Evolutionary conservation across 176 grass and related monocot species (phyloP).

Genomic region (Dactylis glomerata): DNA sequence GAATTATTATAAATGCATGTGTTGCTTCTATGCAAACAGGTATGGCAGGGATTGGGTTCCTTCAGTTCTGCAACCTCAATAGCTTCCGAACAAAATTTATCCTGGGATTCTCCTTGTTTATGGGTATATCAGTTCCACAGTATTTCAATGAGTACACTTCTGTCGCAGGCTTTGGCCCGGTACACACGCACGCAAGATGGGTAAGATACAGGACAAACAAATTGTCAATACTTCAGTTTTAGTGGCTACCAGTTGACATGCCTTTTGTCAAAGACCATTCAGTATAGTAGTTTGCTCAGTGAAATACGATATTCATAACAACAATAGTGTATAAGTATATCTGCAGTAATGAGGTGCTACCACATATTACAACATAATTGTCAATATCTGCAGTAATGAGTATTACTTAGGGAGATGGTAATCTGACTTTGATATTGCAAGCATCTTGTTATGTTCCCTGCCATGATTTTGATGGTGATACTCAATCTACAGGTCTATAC

Average conservation of each 20-base stretch:
- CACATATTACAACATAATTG: background rate
- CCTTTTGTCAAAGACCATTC: background rate
- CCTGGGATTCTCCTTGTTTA: constrained; percentile 83
- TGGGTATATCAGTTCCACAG: constrained; percentile 88
- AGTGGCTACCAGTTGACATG: background rate
- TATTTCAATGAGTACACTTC: constrained; percentile 95
- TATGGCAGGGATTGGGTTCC: constrained; percentile 60
- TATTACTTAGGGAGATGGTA: background rate
- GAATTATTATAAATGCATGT: background rate
- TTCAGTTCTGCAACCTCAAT: constrained; percentile 92
- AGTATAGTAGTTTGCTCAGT: background rate
- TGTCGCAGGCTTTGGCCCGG: constrained; percentile 73
- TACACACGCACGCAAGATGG: constrained; percentile 81
- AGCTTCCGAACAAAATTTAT: constrained; percentile 92
- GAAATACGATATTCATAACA: background rate
- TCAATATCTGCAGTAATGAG: background rate
- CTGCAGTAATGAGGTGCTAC: background rate
- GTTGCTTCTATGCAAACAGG: constrained; percentile 55
- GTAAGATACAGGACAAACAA: constrained; percentile 44
- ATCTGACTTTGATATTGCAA: background rate
- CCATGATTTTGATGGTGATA: background rate
- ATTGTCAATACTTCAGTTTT: background rate
- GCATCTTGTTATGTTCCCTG: background rate
- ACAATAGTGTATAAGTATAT: background rate
- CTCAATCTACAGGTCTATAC: background rate